A percentile compares a stretch with the other conserved stretches of the same genome.
phyloP scores from a whole-genome alignment of 257 asterid genomes.

The Solanum chiquidenum region DNA sequence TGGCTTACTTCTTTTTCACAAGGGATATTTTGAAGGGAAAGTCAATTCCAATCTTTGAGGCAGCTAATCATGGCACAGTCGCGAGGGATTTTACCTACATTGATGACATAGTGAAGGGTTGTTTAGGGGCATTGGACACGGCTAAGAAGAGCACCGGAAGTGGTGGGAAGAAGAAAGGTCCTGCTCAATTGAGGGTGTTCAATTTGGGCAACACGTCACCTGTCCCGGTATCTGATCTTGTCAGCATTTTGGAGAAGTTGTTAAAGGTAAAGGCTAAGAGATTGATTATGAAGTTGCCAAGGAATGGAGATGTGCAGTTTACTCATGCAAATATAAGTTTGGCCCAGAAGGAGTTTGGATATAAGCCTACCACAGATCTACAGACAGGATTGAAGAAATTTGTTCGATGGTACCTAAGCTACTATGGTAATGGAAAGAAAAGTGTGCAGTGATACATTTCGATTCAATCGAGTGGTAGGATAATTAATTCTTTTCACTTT shows the following conservation, averaged over 20 bases:
- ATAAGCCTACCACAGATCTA: conserved; percentile 14
- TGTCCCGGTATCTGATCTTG: conserved; percentile 12
- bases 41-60: conserved; percentile 11
- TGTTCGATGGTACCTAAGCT: conserved; percentile 10
- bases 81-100: conserved; percentile 16
- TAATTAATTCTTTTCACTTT: neutral
- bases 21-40: conserved; percentile 13
- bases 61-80: conserved; percentile 8
- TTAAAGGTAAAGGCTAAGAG: conserved; percentile 13
- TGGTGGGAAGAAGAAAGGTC: conserved; percentile 18
- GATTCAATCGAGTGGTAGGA: neutral
- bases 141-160: conserved; percentile 18
- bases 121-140: conserved; percentile 13
- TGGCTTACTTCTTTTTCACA: conserved; percentile 17
- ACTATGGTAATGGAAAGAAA: conserved; percentile 16
- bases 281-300: conserved; percentile 11
- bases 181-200: conserved; percentile 19
- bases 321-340: conserved; percentile 14
- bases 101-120: conserved; percentile 18
- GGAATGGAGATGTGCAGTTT: conserved; percentile 14
- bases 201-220: conserved; percentile 19
- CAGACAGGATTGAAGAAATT: conserved; percentile 17
- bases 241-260: conserved; percentile 14
- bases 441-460: conserved; percentile 2
- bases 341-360: conserved; percentile 10